A percentile compares a stretch with the other conserved stretches of the same genome.
These are phyloP conservation scores for Kalmanozyma brasiliensis DNA, from an alignment of 1,284 basidiomycete species.

Conservation along the genomic window DNA sequence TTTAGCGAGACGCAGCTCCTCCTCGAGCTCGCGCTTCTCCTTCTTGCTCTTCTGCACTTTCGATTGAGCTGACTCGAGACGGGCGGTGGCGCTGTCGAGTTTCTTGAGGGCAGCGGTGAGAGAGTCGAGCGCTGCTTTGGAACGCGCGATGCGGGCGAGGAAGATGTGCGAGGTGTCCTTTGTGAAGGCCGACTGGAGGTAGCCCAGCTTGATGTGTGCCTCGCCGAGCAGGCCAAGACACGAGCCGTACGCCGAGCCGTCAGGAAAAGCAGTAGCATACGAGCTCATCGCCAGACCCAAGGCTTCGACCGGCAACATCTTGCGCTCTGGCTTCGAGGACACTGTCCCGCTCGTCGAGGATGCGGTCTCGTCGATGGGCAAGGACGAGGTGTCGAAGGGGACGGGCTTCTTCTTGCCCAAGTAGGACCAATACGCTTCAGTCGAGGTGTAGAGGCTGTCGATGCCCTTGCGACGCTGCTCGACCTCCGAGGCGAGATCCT, in stretches of 20 bases:
- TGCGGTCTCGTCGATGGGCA: slow-evolving; percentile 26
- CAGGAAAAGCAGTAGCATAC: slow-evolving; percentile 23
- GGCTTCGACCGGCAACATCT: slow-evolving; percentile 48
- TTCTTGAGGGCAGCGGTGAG: slow-evolving; percentile 50
- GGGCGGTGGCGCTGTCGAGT: slow-evolving; percentile 45
- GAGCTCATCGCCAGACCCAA: slow-evolving; percentile 49
- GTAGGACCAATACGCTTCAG: slow-evolving; percentile 49
- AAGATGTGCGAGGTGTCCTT: slow-evolving; percentile 50
- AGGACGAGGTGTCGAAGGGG: slow-evolving; percentile 31
- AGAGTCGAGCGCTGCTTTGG: slow-evolving; percentile 42
- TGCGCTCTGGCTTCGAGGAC: slow-evolving; percentile 29
- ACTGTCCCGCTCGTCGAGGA: slow-evolving; percentile 13
- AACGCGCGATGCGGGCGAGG: slow-evolving; percentile 42
- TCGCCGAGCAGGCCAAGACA: slow-evolving; percentile 37
- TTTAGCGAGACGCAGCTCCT: slow-evolving; percentile 56
- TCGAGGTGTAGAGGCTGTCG: slow-evolving; percentile 38
- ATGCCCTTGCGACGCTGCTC: slow-evolving; percentile 43
- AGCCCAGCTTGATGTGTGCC: slow-evolving; percentile 40
- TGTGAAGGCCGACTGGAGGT: slow-evolving; percentile 41
- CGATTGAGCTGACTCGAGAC: slow-evolving; percentile 47
- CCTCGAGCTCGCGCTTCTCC: slow-evolving; percentile 60
- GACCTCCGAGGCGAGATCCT: slow-evolving; percentile 36
- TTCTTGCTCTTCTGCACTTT: slow-evolving; percentile 62
- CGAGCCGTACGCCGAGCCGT: slow-evolving; percentile 27
- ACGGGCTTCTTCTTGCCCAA: slow-evolving; percentile 47